Evolutionary conservation across 495 filamentous ascomycete species (phyloP), one percentile per base, ranked within the genome.

Genomic region (Astrothelium subdiscretum): DNA sequence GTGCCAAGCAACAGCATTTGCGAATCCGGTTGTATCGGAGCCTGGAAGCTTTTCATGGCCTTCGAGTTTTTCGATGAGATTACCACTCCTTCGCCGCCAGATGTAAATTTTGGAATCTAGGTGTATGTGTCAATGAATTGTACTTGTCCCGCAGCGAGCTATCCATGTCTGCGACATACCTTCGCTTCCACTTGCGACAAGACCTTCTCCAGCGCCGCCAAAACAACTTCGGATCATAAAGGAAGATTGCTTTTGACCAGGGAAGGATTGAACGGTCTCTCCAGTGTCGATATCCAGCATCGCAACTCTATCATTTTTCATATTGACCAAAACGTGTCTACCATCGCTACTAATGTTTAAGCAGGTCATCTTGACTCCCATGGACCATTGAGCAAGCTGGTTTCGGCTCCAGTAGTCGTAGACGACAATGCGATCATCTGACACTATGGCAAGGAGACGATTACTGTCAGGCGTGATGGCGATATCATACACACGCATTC

Each of bases 1-100:
- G 67, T 92, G 95, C 94, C 94, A 98, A 6, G 88, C 81, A 35
- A 95, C 88, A n/a, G 90, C 81, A 73, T 96, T 98, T 60, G 95
- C 92, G 60, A 83, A 87, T 12, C 90, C 87, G 8, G 81, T 78
- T 15, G 48, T 26, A 2, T 54, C 48, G 10, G 35, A 31, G 20
- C 31, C 43, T 5, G 48, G 5, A 29, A 29, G 48, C 15, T 54
- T 54, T 0, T 71, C 73, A 66, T 97, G 92, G 0, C 85, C 92
- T 15, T 86, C 82, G 20, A 96, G 76, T 32, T 80, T 85, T 67
- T 90, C 88, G 6, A 98, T 83, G 3, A 88, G 78, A 1, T 77
- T 77, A 2, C 87, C 90, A 32, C 85, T 92, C 44, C 86, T 80
- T 71, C 91, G 92, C 69, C 94, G 89, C 91, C 92, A 98, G 64